A percentile compares a stretch with the other conserved stretches of the same genome.
Conservation (phyloP, 495 filamentous ascomycete species). For the Penicillium robsamsonii region DNA sequence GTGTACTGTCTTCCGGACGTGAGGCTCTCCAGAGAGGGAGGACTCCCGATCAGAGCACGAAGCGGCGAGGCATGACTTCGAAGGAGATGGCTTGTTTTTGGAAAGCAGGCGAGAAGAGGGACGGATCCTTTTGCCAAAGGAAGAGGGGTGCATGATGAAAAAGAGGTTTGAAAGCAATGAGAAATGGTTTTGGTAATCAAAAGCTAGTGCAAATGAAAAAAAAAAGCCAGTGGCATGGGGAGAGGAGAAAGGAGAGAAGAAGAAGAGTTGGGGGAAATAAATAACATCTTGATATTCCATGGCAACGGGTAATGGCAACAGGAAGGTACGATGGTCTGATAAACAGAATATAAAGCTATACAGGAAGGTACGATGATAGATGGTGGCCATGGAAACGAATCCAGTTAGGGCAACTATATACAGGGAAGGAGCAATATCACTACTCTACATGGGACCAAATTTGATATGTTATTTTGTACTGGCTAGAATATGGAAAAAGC, state of each 20-base stretch:
- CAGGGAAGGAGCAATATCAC: background rate
- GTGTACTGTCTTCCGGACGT: conserved; percentile 2
- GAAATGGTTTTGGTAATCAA: conserved; percentile 1
- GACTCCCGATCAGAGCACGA: background rate
- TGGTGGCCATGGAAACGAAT: conserved; percentile 1
- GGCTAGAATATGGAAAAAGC: background rate
- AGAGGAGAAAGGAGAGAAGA: conserved; percentile 3
- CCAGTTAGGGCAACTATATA: background rate
- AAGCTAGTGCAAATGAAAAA: conserved; percentile 1
- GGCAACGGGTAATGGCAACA: conserved; percentile 1
- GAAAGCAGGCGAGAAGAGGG: background rate
- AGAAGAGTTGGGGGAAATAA: background rate
- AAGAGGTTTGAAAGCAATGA: background rate
- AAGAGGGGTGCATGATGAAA: background rate
- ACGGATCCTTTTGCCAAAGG: background rate
- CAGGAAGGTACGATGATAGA: conserved; percentile 1
- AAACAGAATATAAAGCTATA: background rate
- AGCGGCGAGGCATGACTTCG: background rate
- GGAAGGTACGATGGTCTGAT: background rate
- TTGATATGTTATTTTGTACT: background rate
- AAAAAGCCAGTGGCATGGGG: conserved; percentile 4
- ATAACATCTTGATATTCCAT: background rate
- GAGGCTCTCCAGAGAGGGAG: background rate
- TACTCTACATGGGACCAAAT: background rate
- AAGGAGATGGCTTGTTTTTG: background rate